Evolutionary conservation across 2,329 filamentous ascomycete species (phyloP), one percentile per base, ranked within the genome.

Genomic region (Penicillium paneum): DNA sequence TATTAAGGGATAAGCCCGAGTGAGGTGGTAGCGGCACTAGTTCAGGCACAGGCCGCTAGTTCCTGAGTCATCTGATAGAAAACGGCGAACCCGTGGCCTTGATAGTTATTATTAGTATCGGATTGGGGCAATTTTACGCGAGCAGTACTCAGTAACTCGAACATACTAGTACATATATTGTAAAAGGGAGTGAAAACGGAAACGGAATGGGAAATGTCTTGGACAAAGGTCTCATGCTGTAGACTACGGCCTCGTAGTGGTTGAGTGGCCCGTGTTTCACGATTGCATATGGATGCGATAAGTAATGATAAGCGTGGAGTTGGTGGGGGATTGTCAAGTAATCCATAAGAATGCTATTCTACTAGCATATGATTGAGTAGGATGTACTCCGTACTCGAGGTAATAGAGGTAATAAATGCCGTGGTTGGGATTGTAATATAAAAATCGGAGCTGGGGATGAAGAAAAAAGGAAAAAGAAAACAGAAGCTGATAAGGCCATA

Each of bases 1-100:
- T 40, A n/a, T 21, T 17, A 45, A 31, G 19, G n/a, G 8, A 24
- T 13, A 40, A 29, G 19, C n/a, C n/a, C 29, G 8, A 35, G 48
- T 34, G 15, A 26, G 26, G 43, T 45, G 29, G 42, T 32, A 50
- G 24, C 13, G 34, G 17, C 29, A 17, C 36, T 49, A 48, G 21
- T 35, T 17, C 24, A 39, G 50, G 43, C 44, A 53, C 43, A 53
- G 50, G 49, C 49, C 47, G 34, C 41, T 26, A 38, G 49, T 52
- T 52, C 50, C 49, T 41, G 43, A 41, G 50, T 53, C 50, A 53
- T 53, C 44, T 49, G 44, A 53, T 28, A 28, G 40, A 12, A 17
- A 10, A 24, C 12, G 4, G 7, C 15, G 17, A 17, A 42, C 15
- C 15, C 2, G 34, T 17, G 34, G 11, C 5, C 26, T 8, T 28